Base-by-base conservation (phyloP, 176 grass and related monocot species). In the Poa annua region DNA sequence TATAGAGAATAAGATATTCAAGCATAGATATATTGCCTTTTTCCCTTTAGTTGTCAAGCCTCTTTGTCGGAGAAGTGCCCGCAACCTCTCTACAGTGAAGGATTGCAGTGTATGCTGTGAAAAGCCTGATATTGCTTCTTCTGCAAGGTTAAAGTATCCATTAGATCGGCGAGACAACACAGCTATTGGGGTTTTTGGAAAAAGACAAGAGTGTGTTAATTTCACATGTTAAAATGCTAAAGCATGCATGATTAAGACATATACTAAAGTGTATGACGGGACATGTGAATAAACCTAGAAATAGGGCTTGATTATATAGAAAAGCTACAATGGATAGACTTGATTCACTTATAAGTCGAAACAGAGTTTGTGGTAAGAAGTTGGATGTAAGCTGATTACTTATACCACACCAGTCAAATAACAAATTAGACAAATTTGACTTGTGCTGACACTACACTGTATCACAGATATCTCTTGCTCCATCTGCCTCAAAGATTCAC, bases 1-100 rank as follows among this genome's bases (percentile, higher is more conserved):
- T 1, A 83, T 36, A 74, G 21, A 82, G 57, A 63, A 71, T 8
- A 73, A 68, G 29, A 83, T 65, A 67, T 24, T 54, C 33, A 78
- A 67, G 49, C 38, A 90, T 62, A 19, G 33, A 78, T 63, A 29
- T 53, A 82, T 91, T 88, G 51, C 96, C 89, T 95, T 98, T 92
- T 92, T 94, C 20, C 96, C 96, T 88, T 87, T 98, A 24, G 87
- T 80, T 8, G 91, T 82, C 32, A 93, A 91, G 39, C 96, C 89
- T 83, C 80, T 93, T 66, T 95, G 90, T 78, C 92, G 89, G 59
- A 98, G 67, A 89, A 95, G 96, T 38, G 69, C 89, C 76, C 91
- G 88, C 51, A 95, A 66, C 55, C 85, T 89, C 76, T 98, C 96
- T 49, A 98, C 92, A 3, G 91, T 98, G 76, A 93, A 89, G 39